Conservation (phyloP, 257 asterid species). For the Salvia splendens region DNA sequence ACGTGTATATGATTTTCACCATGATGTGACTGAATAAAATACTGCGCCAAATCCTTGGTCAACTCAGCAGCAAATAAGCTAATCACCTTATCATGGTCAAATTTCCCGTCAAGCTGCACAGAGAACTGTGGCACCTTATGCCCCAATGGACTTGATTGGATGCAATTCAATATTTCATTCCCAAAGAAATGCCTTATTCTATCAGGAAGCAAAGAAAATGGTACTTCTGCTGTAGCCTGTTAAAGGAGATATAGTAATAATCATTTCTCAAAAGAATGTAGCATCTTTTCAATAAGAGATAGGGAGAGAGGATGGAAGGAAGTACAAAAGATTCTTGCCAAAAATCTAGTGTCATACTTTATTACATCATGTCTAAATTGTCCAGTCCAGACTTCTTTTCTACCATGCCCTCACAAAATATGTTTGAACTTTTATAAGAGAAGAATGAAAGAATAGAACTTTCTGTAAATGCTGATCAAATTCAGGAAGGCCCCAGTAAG, state of each 20-base stretch:
- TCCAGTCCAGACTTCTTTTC: background rate
- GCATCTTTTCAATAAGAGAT: too few relatives aligned
- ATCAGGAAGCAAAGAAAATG: conserved; percentile 57
- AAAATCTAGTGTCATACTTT: conserved; percentile 6
- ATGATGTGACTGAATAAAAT: conserved; percentile 67
- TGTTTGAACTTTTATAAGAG: background rate
- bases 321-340: conserved; percentile 1
- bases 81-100: conserved; percentile 54
- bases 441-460: background rate
- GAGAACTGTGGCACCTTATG: conserved; percentile 62
- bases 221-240: conserved; percentile 93
- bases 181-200: conserved; percentile 74
- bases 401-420: conserved; percentile 20
- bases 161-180: conserved; percentile 42
- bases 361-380: background rate
- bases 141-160: conserved; percentile 45
- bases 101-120: conserved; percentile 67
- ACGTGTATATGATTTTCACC: conserved; percentile 50
- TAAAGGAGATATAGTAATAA: conserved; percentile 22
- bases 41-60: conserved; percentile 72
- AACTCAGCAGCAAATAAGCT: conserved; percentile 60
- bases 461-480: background rate
- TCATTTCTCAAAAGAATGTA: conserved; percentile 9
- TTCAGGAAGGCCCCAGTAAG: background rate
- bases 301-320: too few relatives aligned